Conservation (phyloP, 2,329 filamentous ascomycete genomes). For the Eutypa lata region DNA sequence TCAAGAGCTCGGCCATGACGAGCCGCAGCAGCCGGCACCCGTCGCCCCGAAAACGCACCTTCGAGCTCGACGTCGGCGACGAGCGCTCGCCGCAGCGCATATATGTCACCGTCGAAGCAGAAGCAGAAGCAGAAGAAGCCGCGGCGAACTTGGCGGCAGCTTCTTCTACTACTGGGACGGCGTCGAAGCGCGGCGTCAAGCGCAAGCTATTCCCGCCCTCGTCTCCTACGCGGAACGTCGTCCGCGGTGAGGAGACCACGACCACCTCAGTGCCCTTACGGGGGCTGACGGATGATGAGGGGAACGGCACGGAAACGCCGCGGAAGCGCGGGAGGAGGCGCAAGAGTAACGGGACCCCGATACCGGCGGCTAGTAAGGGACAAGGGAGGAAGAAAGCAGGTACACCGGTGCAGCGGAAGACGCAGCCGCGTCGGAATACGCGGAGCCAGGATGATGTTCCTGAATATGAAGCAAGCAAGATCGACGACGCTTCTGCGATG, state of each 20-base stretch:
- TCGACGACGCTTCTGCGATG: constrained; percentile 17
- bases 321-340: constrained; percentile 43
- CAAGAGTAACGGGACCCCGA: constrained; percentile 50
- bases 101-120: constrained; percentile 54
- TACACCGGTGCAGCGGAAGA: constrained; percentile 28
- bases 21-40: background rate
- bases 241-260: constrained; percentile 36
- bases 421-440: background rate
- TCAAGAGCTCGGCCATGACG: constrained; percentile 31
- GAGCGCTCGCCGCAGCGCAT: constrained; percentile 48
- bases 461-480: constrained; percentile 22
- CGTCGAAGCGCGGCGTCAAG: constrained; percentile 24
- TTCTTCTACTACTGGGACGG: background rate
- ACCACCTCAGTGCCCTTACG: constrained; percentile 51
- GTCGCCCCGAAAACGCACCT: constrained; percentile 55
- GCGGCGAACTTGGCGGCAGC: background rate
- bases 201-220: constrained; percentile 33
- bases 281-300: constrained; percentile 41
- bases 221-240: constrained; percentile 36
- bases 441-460: constrained; percentile 6
- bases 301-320: constrained; percentile 29
- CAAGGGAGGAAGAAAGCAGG: constrained; percentile 34
- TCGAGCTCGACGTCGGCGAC: constrained; percentile 54
- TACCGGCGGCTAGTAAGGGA: constrained; percentile 43
- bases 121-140: constrained; percentile 23